Evolutionary conservation across 2,329 filamentous ascomycete species (phyloP), one percentile per base, ranked within the genome.

Genomic region (Conoideocrella luteorostrata): DNA sequence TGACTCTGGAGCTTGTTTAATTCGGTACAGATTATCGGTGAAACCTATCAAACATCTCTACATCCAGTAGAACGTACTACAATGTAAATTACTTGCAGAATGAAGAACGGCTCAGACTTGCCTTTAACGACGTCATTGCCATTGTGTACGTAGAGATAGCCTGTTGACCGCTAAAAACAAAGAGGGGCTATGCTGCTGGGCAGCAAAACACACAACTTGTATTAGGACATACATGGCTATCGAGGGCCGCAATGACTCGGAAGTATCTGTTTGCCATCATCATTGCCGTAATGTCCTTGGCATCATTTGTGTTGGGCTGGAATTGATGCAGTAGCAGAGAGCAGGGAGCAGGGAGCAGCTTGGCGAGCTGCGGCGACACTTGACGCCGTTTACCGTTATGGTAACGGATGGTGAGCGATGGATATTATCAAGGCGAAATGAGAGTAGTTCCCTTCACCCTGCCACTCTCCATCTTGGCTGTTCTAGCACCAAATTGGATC

Each of bases 401-500:
- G 24, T 21, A n/a, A n/a, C n/a, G n/a, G 23, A 15, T 30, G 38
- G 38, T 17, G 39, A 5, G 9, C 9, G 5, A 5, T 13, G 2
- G 7, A 42, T 48, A 22, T 12, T 29, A 18, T 72, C 54, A 74
- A 13, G 68, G 65, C 12, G 53, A 53, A 47, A 83, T 70, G 6
- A 77, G 54, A 37, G 80, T 76, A 4, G 86, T 88, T 1, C 86
- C 86, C 55, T 84, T 88, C 11, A 76, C 76, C 55, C 71, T 78
- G 4, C 79, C 76, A 45, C 69, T 77, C 58, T 88, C 82, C 81
- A 91, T 90, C 68, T 90, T 93, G 12, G 87, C 87, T 4, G 86
- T 90, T 52, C 86, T 72, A 3, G 87, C 80, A 12, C 87, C 87
- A 57, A 93, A 93, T 63, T 93, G 87, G 46, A 90, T 89, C 80